Base-by-base conservation (phyloP, 2,329 filamentous ascomycete species). In the Hypomyces perniciosus region DNA sequence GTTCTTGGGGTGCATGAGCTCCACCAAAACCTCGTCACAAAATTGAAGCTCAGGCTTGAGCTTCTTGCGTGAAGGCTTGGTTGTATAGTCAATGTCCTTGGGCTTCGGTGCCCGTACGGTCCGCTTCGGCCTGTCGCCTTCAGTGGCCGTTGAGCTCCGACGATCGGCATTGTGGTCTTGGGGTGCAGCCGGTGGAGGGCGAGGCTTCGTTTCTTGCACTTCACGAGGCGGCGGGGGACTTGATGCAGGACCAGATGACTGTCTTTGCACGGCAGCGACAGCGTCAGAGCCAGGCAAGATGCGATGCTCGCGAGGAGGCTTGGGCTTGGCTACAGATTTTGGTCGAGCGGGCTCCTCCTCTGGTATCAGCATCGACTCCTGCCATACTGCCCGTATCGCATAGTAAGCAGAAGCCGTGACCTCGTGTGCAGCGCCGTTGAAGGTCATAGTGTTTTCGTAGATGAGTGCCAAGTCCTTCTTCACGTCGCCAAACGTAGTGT, bases 21-120 rank as follows among this genome's bases (percentile, higher is more conserved):
- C 90, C 33, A 81, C 79, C 51, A 97, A 65, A 1, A 92, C 83
- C 52, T 89, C 83, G 57, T 95, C 86, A 64, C 89, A 92, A 68
- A 97, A 99, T 58, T 87, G 90, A 50, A 97, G 76, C 68, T 97
- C 92, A 38, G 88, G 84, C 58, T 90, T 85, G 56, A 87, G 84
- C 82, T 96, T 91, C 74, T 95, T 95, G 8, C 90, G 88, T 64
- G 90, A 89, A 12, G 68, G 68, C 56, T 86, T 84, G 13, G 80
- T 79, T 13, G 85, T 81, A 65, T 96, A 97, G 6, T 91, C 86
- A n/a, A 96, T 78, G 64, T 97, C 93, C 58, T 92, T 91, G 55
- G 85, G 83, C 63, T 92, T 91, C 0, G 93, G 90, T 7, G 91
- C 88, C 61, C 96, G 90, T 50, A 97, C 96, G 10, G 92, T 90